Conservation (phyloP, 2,329 filamentous ascomycete species). For the Colletotrichum tropicicola region DNA sequence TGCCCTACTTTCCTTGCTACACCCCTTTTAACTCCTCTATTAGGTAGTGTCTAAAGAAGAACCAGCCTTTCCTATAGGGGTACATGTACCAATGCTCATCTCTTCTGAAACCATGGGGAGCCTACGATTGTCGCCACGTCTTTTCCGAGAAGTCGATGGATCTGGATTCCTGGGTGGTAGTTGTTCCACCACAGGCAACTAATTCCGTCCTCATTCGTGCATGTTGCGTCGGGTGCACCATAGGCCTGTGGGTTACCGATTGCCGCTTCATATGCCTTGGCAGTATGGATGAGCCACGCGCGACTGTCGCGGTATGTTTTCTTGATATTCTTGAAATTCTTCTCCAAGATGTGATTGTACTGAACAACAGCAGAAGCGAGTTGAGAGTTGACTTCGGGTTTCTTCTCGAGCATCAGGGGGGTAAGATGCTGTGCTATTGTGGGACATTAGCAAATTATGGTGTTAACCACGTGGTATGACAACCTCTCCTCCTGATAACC, state of each 20-base stretch:
- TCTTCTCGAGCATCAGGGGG: constrained; percentile 64
- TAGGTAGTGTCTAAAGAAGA: no score
- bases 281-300: constrained; percentile 62
- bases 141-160: background rate
- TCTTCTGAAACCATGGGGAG: background rate
- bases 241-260: constrained; percentile 59
- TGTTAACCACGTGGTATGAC: no score
- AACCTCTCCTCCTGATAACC: no score
- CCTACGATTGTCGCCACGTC: background rate
- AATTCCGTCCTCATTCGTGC: background rate
- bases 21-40: no score
- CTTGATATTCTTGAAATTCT: constrained; percentile 38
- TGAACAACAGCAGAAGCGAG: constrained; percentile 40
- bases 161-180: constrained; percentile 5
- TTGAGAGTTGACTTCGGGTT: constrained; percentile 50
- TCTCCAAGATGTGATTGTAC: constrained; percentile 55
- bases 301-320: constrained; percentile 49
- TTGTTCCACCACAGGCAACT: constrained; percentile 13
- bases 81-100: no score
- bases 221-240: constrained; percentile 7
- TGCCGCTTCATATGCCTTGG: constrained; percentile 58
- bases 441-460: background rate
- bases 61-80: no score
- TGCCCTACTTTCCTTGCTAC: no score
- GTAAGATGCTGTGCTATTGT: constrained; percentile 41